Evolutionary conservation across 2,329 filamentous ascomycete species (phyloP).

Genomic region (Ceratocystis smalleyi): DNA sequence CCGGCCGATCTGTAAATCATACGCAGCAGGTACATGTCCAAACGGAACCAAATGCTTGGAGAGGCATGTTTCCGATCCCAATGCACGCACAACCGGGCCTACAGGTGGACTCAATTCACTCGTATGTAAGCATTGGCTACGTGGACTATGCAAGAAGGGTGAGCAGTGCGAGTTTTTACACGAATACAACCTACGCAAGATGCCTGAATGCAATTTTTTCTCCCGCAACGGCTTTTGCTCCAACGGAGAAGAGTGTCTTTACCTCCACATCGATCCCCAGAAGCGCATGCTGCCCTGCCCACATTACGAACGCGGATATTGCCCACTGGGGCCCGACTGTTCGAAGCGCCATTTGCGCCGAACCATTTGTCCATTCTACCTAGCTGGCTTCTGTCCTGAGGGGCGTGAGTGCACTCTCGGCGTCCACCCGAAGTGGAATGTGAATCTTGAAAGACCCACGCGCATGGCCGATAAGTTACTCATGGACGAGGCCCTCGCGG

Average conservation of each 20-base stretch:
- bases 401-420: constrained; percentile 58
- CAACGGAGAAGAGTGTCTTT: constrained; percentile 91
- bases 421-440: constrained; percentile 69
- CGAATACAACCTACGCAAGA: constrained; percentile 95
- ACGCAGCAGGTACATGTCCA: constrained; percentile 72
- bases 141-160: constrained; percentile 94
- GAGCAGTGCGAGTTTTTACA: constrained; percentile 94
- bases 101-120: constrained; percentile 55
- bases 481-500: constrained; percentile 27
- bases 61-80: constrained; percentile 46
- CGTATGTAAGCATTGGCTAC: constrained; percentile 97
- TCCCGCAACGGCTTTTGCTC: constrained; percentile 85
- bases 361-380: constrained; percentile 66
- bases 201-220: constrained; percentile 98
- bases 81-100: constrained; percentile 25
- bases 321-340: constrained; percentile 73
- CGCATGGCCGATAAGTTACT: constrained; percentile 53
- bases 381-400: constrained; percentile 89
- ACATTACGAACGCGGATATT: constrained; percentile 91
- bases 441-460: constrained; percentile 58
- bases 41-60: constrained; percentile 73
- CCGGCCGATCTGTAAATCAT: constrained; percentile 72
- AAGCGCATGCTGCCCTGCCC: constrained; percentile 67
- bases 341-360: constrained; percentile 78
- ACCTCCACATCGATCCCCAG: constrained; percentile 76